Conservation (phyloP, 345 rosid species). For the Trapa incisa region DNA sequence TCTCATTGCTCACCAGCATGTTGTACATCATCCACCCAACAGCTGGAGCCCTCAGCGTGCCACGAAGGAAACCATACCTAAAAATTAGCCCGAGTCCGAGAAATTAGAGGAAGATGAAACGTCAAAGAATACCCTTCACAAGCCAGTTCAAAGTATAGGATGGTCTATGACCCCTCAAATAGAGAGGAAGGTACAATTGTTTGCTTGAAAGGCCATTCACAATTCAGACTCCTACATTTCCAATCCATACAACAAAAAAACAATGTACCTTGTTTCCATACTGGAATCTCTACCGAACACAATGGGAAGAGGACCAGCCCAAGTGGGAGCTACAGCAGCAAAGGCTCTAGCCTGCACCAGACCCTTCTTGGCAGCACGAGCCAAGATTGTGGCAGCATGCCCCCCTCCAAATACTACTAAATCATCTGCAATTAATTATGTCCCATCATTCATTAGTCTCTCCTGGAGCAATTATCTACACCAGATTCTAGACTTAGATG, state of each 20-base stretch:
- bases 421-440: slow-evolving; percentile 27
- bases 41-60: slow-evolving; percentile 70
- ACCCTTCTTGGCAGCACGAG: slow-evolving; percentile 63
- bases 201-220: not conserved
- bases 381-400: slow-evolving; percentile 63
- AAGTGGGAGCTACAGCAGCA: slow-evolving; percentile 85
- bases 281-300: slow-evolving; percentile 82
- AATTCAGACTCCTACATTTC: not conserved
- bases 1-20: slow-evolving; percentile 87
- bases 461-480: not conserved
- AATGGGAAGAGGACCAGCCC: slow-evolving; percentile 91
- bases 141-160: not conserved
- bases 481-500: not conserved
- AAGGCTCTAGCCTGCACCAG: slow-evolving; percentile 71
- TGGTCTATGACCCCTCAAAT: no score
- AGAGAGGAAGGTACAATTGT: not conserved
- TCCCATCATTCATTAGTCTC: not conserved
- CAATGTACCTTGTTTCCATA: slow-evolving; percentile 65
- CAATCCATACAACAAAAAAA: not conserved
- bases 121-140: not conserved
- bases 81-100: not conserved
- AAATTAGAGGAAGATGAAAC: not conserved
- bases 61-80: slow-evolving; percentile 74
- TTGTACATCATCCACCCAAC: slow-evolving; percentile 92
- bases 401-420: slow-evolving; percentile 75